Evolutionary conservation across 495 filamentous ascomycete genomes (phyloP).

Genomic region (Bombardia bombarda): DNA sequence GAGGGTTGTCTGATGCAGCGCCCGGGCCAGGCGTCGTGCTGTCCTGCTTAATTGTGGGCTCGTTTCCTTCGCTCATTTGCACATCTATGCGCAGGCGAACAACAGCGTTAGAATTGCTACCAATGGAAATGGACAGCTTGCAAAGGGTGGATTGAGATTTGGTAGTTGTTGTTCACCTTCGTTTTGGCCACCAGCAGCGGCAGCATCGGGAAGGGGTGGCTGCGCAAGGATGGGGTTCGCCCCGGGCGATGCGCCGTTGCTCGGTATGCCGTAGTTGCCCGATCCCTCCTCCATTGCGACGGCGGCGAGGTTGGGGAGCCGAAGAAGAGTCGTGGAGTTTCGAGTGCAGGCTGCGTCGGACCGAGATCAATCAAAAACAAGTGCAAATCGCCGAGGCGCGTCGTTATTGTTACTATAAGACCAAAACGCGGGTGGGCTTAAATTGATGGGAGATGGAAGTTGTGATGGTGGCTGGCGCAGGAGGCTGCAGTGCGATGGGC

Average conservation of each 20-base stretch:
- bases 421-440: background rate
- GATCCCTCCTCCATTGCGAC: slow-evolving; percentile 47
- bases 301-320: slow-evolving; percentile 6
- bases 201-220: slow-evolving; percentile 34
- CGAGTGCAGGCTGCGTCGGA: background rate
- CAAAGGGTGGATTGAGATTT: background rate
- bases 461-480: slow-evolving; percentile 13
- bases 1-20: slow-evolving; percentile 65
- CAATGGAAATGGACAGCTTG: background rate
- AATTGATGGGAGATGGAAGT: slow-evolving; percentile 4
- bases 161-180: slow-evolving; percentile 24
- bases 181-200: slow-evolving; percentile 9
- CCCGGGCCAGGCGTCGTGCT: slow-evolving; percentile 43
- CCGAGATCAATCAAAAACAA: background rate
- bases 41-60: slow-evolving; percentile 45
- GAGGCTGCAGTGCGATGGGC: slow-evolving; percentile 11
- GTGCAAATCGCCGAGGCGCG: background rate
- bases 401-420: background rate
- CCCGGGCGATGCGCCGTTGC: slow-evolving; percentile 41
- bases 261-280: slow-evolving; percentile 45
- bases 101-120: background rate
- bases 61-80: slow-evolving; percentile 45
- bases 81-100: slow-evolving; percentile 31
- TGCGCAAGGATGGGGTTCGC: slow-evolving; percentile 46
- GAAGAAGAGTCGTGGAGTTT: background rate